Conservation (phyloP, 139 green algal genomes). For the Picochlorum sp. region DNA sequence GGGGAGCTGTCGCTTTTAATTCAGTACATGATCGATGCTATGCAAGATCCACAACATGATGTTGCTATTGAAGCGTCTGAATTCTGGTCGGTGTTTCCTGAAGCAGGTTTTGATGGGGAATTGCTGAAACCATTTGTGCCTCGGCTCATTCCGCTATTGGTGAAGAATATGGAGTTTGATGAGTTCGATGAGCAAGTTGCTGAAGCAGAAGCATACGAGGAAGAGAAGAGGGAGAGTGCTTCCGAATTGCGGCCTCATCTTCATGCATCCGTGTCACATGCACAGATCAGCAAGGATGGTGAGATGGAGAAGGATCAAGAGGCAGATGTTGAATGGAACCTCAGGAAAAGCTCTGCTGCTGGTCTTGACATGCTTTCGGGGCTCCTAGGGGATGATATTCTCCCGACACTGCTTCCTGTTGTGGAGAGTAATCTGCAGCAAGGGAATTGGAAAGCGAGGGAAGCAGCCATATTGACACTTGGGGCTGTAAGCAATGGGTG, state of each 20-base stretch:
- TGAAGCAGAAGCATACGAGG: constrained; percentile 61
- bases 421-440: constrained; percentile 21
- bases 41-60: constrained; percentile 57
- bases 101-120: constrained; percentile 48
- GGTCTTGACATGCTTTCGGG: constrained; percentile 82
- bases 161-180: constrained; percentile 94
- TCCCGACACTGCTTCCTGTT: constrained; percentile 79
- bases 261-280: constrained; percentile 5
- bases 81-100: constrained; percentile 86
- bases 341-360: constrained; percentile 79
- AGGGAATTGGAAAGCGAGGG: constrained; percentile 60
- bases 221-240: constrained; percentile 46
- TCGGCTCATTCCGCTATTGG: constrained; percentile 78
- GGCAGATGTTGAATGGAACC: constrained; percentile 67
- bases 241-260: constrained; percentile 60
- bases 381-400: constrained; percentile 72
- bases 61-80: constrained; percentile 92
- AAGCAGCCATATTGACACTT: constrained; percentile 83
- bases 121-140: constrained; percentile 69
- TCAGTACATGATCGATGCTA: constrained; percentile 89
- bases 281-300: constrained; percentile 24
- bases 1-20: constrained; percentile 75
- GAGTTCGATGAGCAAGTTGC: constrained; percentile 83
- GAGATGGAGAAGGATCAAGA: constrained; percentile 47
- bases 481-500: constrained; percentile 88